Base-by-base conservation (phyloP, 306 rosid genomes). In the Cajanus cajan region DNA sequence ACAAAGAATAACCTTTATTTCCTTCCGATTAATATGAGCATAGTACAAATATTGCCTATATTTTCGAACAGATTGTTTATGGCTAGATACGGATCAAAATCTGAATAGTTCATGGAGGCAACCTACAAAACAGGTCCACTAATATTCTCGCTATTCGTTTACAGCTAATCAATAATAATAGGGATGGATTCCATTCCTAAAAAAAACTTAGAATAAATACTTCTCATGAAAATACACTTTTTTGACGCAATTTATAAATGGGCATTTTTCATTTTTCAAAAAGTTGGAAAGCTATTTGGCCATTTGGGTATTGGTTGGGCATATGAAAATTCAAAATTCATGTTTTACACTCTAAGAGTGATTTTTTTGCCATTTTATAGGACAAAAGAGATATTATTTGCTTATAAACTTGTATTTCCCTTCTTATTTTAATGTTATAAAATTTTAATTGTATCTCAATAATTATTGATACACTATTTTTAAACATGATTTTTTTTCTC, bases 151-250 rank as follows among this genome's bases (percentile, higher is more conserved):
- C 28, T 47, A 59, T 47, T 63, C 12, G 7, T 34, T 63, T 36
- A 48, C 73, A 63, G 63, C 73, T 33, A 19, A 63, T 39, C 63
- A 36, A 36, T 76, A 64, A 48, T 63, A 67, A 76, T 45, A 45
- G 12, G 39, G 41, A 45, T 21, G 52, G 80, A 50, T 76, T 50
- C 65, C 73, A 21, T 65, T 3, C 41, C 33, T 8, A 2, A 8
- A 31, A n/a, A 31, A 18, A 61, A 61, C 7, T 62, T 47, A 47
- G 52, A 63, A 76, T 76, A 76, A 51, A 63, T 77, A 64, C 52
- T 50, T 21, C 15, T 9, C 41, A 36, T 7, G 28, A 12, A 21
- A 52, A 47, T n/a, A 76, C 64, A 28, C 31, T 28, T 76, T 64
- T 61, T 41, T 43, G 47, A 47, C 9, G 33, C 71, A 75, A 44